phyloP scores from a whole-genome alignment of 495 filamentous ascomycete genomes.

The Thermothielavioides terrestris region DNA sequence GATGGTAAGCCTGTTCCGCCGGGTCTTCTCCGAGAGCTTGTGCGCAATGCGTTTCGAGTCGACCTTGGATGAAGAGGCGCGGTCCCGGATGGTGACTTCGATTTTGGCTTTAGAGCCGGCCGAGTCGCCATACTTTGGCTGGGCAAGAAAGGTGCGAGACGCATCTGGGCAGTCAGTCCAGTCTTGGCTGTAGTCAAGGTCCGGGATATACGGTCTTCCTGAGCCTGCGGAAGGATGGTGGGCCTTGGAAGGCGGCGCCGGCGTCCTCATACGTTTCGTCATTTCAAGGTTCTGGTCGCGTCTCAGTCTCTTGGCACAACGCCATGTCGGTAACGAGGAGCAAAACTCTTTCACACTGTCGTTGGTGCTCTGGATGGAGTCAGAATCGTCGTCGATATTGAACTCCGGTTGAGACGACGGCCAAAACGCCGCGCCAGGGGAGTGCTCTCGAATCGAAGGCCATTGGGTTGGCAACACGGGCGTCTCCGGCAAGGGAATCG shows the following conservation, averaged over 20 bases:
- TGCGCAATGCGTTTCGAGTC: conserved; percentile 24
- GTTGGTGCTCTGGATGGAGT: conserved; percentile 15
- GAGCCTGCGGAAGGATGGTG: background rate
- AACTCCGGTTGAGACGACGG: background rate
- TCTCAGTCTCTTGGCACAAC: background rate
- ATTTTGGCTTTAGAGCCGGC: background rate
- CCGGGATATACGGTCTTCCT: background rate
- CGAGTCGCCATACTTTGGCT: background rate
- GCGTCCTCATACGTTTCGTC: conserved; percentile 2
- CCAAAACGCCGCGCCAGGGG: conserved; percentile 8
- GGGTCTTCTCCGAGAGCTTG: conserved; percentile 28
- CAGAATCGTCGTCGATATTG: conserved; percentile 21
- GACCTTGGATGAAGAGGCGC: conserved; percentile 10
- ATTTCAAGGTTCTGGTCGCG: conserved; percentile 11
- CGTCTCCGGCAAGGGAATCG: background rate
- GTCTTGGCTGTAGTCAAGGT: conserved; percentile 5
- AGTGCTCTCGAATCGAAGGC: conserved; percentile 5
- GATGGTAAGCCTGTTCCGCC: conserved; percentile 22
- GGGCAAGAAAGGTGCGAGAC: background rate
- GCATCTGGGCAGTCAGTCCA: conserved; percentile 1
- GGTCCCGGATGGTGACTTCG: conserved; percentile 6
- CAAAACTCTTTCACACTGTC: conserved; percentile 14
- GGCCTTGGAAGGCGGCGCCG: background rate
- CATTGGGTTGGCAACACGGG: conserved; percentile 11
- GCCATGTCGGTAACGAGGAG: conserved; percentile 1